Percentiles rank a stretch among this genome's conserved stretches.
phyloP scores from a whole-genome alignment of 1,139 yeast species.

The Diutina neorugosa region DNA sequence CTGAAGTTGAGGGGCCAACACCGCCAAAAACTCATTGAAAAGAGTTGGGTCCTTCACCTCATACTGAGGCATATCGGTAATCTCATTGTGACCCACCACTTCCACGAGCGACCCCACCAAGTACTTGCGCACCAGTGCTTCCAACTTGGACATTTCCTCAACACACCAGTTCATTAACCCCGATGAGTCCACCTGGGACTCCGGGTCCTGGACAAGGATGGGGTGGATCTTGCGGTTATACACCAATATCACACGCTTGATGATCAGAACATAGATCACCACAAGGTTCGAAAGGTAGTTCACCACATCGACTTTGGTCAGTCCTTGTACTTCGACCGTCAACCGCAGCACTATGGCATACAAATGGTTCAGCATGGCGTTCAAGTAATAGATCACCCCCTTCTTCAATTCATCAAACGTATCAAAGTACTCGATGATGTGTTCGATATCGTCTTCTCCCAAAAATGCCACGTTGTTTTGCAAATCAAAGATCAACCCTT shows the following conservation, averaged over 20 bases:
- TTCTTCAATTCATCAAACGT: slow-evolving; percentile 26
- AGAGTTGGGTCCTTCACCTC: slow-evolving; percentile 8
- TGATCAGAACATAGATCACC: slow-evolving; percentile 27
- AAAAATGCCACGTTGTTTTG: slow-evolving; percentile 24
- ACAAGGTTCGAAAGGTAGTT: slow-evolving; percentile 33
- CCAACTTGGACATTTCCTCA: slow-evolving; percentile 1
- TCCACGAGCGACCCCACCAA: slow-evolving; percentile 3
- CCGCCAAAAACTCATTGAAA: slow-evolving; percentile 31
- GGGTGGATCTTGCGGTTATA: slow-evolving; percentile 12
- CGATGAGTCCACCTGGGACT: neutral
- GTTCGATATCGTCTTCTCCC: slow-evolving; percentile 20
- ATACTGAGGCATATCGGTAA: neutral
- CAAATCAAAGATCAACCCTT: slow-evolving; percentile 26
- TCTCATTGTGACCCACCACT: neutral
- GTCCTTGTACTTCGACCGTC: slow-evolving; percentile 32
- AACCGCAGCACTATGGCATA: slow-evolving; percentile 23
- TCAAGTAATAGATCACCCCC: slow-evolving; percentile 26
- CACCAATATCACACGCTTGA: slow-evolving; percentile 23
- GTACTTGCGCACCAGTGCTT: neutral
- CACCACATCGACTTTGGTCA: slow-evolving; percentile 33
- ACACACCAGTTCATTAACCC: slow-evolving; percentile 2
- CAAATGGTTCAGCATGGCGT: slow-evolving; percentile 24
- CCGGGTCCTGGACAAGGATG: neutral
- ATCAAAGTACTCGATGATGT: slow-evolving; percentile 24
- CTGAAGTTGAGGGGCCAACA: slow-evolving; percentile 47